Base-by-base conservation (phyloP, 345 rosid genomes). In the Brassica rapa region DNA sequence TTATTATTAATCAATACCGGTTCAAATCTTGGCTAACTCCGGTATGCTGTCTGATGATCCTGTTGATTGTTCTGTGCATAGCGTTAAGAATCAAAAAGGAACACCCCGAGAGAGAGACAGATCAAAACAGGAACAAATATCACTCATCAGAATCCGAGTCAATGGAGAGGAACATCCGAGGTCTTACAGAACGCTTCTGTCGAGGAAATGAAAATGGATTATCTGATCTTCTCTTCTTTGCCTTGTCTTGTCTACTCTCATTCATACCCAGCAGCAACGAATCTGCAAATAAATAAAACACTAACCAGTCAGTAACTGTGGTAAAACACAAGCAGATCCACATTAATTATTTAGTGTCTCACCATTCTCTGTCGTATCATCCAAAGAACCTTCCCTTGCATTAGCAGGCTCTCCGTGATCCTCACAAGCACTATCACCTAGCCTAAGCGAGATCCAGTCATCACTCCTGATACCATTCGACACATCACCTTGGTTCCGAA, bases 371-470 rank as follows among this genome's bases (percentile, higher is more conserved):
- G 89, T 86, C 37, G 89, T 77, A 70, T 92, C 78, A 77, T 86
- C 91, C 83, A 86, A 61, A 9, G 86, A 85, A 30, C 39, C 67
- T 71, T 70, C 94, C 80, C 84, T 83, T 32, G 88, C 71, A 67
- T 83, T 59, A 55, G 80, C 79, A 30, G 89, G 62, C 15, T 87
- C 90, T 72, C 86, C 83, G 11, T 83, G 89, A 81, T 82, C 77
- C 33, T 87, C 86, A 64, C 82, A 71, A 16, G 81, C 86, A 78
- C 89, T 86, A 80, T 87, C 99, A 16, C 99, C 98, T 67, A 95
- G 93, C 68, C 93, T 89, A 75, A 95, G 96, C 62, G 98, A 95
- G 69, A 93, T 89, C 96, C 96, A 95, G 81, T 91, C 99, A 57
- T 93, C 98, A 68, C 82, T 81, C 7, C 85, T 87, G 66, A 88